Evolutionary conservation across 768 basidiomycete species (phyloP), one percentile per base, ranked within the genome.

Genomic region (Leucogyrophana mollusca): DNA sequence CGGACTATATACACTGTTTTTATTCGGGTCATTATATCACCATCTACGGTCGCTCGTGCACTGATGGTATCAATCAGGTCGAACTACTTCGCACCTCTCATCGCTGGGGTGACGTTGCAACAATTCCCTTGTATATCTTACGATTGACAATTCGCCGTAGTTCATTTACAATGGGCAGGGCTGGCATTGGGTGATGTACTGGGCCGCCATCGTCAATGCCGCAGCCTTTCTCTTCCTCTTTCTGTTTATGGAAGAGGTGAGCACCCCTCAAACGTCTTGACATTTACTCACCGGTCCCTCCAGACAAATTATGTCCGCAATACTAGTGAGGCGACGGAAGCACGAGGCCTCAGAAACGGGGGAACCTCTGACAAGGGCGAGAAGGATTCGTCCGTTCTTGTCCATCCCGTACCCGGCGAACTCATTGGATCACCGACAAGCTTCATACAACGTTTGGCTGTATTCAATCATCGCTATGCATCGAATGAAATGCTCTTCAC

Each of bases 171-270:
- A 55, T 30, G 46, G 54, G 7, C 54, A 55, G 40, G 54, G 54
- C 3, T 56, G 54, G 54, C 49, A 55, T 25, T 56, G 54, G 54
- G 27, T 30, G 27, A 56, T 56, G 54, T 56, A 56, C 20, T 55
- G 54, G 54, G 54, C 53, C n/a, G 54, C 53, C n/a, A 55, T 56
- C 23, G 55, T 55, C 46, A 56, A 56, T 32, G 47, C 52, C 23
- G 49, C 39, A 25, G 45, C 54, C 7, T 27, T 55, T 17, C 45
- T 56, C n/a, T 13, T 56, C 2, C 37, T 56, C 16, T 56, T 51
- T 35, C 17, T 56, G 32, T 51, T 51, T 21, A 56, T 56, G 54
- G 54, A 56, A 35, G 54, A 56, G 53, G 54, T 56, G 14, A 24
- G 50, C n/a, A 20, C 7, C 13, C 34, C n/a, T n/a, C 23, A 9